Evolutionary conservation across 208 protist species (phyloP).

Genomic region (Kentomonas sorsogonicus): DNA sequence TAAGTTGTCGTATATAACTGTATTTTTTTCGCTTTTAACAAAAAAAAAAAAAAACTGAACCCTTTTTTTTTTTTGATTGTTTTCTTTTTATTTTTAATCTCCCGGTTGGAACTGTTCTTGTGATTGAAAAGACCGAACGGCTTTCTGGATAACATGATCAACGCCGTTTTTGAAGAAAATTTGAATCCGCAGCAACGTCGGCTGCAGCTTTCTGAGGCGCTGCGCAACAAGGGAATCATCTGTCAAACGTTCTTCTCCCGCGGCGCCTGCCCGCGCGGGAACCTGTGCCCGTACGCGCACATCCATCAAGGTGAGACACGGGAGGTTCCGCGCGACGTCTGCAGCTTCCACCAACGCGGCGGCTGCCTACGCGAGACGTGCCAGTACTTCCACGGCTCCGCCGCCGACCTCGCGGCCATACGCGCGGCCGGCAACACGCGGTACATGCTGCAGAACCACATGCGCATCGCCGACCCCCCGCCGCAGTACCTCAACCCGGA

Average conservation of each 20-base stretch:
- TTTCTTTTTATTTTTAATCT: background rate
- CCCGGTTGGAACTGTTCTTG: background rate
- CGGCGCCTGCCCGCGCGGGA: constrained; percentile 24
- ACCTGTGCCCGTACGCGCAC: constrained; percentile 74
- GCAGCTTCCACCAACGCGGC: constrained; percentile 59
- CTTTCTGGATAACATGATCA: no score
- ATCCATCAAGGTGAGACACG: constrained; percentile 53
- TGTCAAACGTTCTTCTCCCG: constrained; percentile 47
- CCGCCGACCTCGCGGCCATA: constrained; percentile 50
- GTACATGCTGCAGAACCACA: constrained; percentile 69
- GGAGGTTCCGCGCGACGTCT: constrained; percentile 52
- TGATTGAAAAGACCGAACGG: no score
- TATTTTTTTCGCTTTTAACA: no score
- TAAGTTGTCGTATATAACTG: no score
- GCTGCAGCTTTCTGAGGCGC: constrained; percentile 44
- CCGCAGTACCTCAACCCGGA: constrained; percentile 27
- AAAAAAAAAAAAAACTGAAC: constrained; percentile 4
- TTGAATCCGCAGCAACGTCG: constrained; percentile 21
- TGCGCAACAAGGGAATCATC: constrained; percentile 76
- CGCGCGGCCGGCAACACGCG: constrained; percentile 23
- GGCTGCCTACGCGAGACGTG: constrained; percentile 69
- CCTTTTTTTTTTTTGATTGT: constrained; percentile 2
- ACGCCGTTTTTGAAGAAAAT: background rate
- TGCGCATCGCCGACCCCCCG: constrained; percentile 55
- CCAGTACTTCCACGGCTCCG: constrained; percentile 70